phyloP scores from a whole-genome alignment of 768 basidiomycete species.

The Chalciporus sphaerocephalus region DNA sequence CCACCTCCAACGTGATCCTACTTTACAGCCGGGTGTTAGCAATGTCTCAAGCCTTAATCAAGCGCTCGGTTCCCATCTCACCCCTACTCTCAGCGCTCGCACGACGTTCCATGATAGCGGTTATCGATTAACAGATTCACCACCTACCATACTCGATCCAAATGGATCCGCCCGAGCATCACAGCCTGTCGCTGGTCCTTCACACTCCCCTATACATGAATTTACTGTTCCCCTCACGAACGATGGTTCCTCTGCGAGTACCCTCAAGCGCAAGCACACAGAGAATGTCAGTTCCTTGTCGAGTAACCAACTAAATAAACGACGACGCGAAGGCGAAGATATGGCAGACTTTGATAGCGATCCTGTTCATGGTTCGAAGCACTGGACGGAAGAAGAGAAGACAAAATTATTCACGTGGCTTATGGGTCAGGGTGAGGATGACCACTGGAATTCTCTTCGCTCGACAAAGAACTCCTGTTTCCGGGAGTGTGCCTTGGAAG shows the following conservation, averaged over 20 bases:
- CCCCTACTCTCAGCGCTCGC: slow-evolving; percentile 35
- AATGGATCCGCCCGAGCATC: slow-evolving; percentile 22
- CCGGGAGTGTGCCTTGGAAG: slow-evolving; percentile 71
- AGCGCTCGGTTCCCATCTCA: slow-evolving; percentile 52
- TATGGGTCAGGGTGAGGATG: slow-evolving; percentile 65
- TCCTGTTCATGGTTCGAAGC: slow-evolving; percentile 62
- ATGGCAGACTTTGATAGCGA: slow-evolving; percentile 29
- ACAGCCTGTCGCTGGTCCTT: slow-evolving; percentile 28
- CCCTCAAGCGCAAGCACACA: slow-evolving; percentile 45
- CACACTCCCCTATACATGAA: slow-evolving; percentile 33
- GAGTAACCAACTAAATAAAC: slow-evolving; percentile 26
- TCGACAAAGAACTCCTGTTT: slow-evolving; percentile 81
- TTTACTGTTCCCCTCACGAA: slow-evolving; percentile 28
- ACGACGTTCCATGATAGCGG: slow-evolving; percentile 29
- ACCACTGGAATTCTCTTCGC: slow-evolving; percentile 73
- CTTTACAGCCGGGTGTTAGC: slow-evolving; percentile 39
- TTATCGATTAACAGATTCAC: slow-evolving; percentile 31
- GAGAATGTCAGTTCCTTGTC: slow-evolving; percentile 28
- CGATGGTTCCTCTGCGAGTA: slow-evolving; percentile 21
- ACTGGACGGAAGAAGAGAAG: slow-evolving; percentile 85
- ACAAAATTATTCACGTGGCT: slow-evolving; percentile 74
- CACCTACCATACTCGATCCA: slow-evolving; percentile 29
- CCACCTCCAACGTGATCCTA: slow-evolving; percentile 55
- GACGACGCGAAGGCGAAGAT: slow-evolving; percentile 30
- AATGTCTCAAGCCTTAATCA: slow-evolving; percentile 60